These are phyloP conservation scores for Beauveria sp. DNA, from an alignment of 2,329 filamentous ascomycete genomes.

Conservation along the genomic window DNA sequence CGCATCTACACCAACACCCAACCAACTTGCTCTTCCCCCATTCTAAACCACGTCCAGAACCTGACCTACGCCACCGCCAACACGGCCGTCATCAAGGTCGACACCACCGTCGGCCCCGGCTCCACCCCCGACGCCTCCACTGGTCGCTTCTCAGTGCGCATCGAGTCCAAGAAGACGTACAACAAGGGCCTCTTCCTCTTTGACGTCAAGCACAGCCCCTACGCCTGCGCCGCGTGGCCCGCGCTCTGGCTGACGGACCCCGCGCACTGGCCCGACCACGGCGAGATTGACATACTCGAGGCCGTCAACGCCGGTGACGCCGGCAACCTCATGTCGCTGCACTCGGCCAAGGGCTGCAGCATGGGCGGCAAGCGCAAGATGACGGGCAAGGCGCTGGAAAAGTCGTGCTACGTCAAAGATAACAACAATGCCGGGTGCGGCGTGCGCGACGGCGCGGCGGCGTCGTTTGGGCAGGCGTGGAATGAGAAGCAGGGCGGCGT, in stretches of 20 bases:
- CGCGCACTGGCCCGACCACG: conserved; percentile 53
- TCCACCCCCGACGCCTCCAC: conserved; percentile 43
- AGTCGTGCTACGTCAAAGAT: conserved; percentile 43
- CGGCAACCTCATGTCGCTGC: conserved; percentile 53
- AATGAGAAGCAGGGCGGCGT: conserved; percentile 49
- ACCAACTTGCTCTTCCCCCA: background rate
- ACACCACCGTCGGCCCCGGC: conserved; percentile 45
- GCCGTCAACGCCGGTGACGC: conserved; percentile 44
- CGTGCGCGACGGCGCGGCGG: conserved; percentile 31
- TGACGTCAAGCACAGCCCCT: conserved; percentile 55
- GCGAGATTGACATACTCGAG: conserved; percentile 59
- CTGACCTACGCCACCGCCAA: conserved; percentile 50
- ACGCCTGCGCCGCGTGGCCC: conserved; percentile 57
- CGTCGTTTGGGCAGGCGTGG: conserved; percentile 43
- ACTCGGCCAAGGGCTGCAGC: conserved; percentile 44
- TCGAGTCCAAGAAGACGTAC: conserved; percentile 54
- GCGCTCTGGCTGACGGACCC: conserved; percentile 59
- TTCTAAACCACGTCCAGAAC: conserved; percentile 35
- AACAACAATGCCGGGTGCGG: conserved; percentile 51
- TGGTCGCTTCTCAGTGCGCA: conserved; percentile 55
- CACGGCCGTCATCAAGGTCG: conserved; percentile 51
- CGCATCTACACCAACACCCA: background rate
- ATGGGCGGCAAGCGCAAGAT: conserved; percentile 48
- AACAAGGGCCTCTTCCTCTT: conserved; percentile 60
- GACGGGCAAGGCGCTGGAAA: conserved; percentile 33